Percentiles rank a stretch among this genome's conserved stretches.
Evolutionary conservation across 208 protist species (phyloP).

Genomic region (Porcisia hertigi): DNA sequence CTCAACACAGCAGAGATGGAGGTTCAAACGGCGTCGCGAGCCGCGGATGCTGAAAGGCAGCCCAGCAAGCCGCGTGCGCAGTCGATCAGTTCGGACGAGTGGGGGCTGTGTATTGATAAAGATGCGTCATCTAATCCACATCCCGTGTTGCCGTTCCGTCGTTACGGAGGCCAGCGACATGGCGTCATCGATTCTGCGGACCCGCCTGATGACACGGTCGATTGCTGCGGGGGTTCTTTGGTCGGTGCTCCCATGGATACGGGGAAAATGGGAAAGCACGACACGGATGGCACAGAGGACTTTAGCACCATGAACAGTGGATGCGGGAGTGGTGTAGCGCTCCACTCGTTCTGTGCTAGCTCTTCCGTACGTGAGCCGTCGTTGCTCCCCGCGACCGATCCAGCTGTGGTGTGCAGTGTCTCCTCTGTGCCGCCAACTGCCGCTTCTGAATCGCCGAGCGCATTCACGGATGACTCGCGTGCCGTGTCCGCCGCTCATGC

Average conservation of each 20-base stretch:
- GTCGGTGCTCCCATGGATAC: not conserved
- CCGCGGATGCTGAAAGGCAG: not conserved
- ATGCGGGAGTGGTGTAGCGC: constrained; percentile 36
- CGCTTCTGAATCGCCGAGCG: constrained; percentile 3
- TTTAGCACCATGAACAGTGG: constrained; percentile 32
- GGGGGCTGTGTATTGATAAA: not conserved
- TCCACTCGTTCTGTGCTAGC: constrained; percentile 27
- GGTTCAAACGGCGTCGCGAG: not conserved
- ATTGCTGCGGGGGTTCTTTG: not conserved
- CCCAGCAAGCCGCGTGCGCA: not conserved
- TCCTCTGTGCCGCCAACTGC: not conserved
- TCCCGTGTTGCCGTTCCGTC: not conserved
- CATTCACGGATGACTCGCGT: not conserved
- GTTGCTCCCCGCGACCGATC: constrained; percentile 1
- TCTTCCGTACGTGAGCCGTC: constrained; percentile 1
- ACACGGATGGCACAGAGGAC: constrained; percentile 5
- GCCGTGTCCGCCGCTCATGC: not conserved
- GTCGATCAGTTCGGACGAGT: not conserved
- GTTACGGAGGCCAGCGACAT: not conserved
- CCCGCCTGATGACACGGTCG: not conserved
- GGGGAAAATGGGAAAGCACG: not conserved
- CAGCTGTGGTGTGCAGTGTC: not conserved
- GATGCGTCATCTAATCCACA: not conserved
- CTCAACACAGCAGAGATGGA: not conserved
- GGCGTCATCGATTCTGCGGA: not conserved